These are phyloP conservation scores for Nemania bipapillata DNA, from an alignment of 2,329 filamentous ascomycete genomes.

Conservation along the genomic window DNA sequence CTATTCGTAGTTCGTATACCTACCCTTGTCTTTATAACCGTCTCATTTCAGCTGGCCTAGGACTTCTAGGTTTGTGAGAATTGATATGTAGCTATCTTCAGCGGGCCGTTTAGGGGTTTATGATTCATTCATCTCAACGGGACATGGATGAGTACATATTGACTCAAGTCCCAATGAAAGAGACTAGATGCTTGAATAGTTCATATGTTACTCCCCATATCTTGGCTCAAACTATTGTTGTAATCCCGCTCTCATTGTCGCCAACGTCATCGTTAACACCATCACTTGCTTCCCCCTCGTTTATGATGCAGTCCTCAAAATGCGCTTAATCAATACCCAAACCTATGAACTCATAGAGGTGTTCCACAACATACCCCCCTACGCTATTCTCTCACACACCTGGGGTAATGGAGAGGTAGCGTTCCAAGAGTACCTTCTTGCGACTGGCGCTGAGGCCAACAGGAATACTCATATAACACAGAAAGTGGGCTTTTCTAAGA, in stretches of 20 bases:
- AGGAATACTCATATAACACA: slow-evolving; percentile 35
- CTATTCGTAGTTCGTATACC: not conserved
- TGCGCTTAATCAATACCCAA: slow-evolving; percentile 54
- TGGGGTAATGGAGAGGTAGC: slow-evolving; percentile 53
- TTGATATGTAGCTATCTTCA: slow-evolving; percentile 4
- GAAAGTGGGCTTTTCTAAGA: slow-evolving; percentile 52
- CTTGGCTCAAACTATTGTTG: not conserved
- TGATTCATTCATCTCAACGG: not conserved
- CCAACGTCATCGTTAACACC: not conserved
- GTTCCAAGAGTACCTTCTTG: slow-evolving; percentile 45
- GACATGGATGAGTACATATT: slow-evolving; percentile 1
- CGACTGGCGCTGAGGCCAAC: not conserved
- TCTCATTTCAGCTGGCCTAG: not conserved
- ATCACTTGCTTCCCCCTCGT: not conserved
- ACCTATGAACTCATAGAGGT: slow-evolving; percentile 52
- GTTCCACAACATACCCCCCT: slow-evolving; percentile 46
- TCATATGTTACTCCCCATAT: not conserved
- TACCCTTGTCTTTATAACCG: not conserved
- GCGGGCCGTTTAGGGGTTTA: not conserved
- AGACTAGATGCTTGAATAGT: not conserved
- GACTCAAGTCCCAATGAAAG: not conserved
- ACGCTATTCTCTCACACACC: slow-evolving; percentile 56
- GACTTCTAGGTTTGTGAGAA: not conserved
- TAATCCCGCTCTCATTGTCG: not conserved
- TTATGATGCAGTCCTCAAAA: slow-evolving; percentile 33